These are phyloP conservation scores for Apiotrichum domesticum DNA, from an alignment of 1,284 basidiomycete species.

Conservation along the genomic window DNA sequence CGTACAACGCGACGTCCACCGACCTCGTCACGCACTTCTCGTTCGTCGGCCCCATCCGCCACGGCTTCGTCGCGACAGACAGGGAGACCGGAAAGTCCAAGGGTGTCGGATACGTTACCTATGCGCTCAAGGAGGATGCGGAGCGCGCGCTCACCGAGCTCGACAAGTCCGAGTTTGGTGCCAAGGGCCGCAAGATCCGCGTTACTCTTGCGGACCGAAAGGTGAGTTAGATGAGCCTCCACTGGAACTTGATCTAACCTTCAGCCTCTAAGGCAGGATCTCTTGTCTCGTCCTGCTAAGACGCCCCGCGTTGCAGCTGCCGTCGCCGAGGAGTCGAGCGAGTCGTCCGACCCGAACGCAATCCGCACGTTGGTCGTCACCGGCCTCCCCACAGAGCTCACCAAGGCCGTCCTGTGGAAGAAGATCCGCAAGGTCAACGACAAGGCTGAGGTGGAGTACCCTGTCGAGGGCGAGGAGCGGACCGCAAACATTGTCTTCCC, in stretches of 20 bases:
- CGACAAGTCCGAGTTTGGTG: constrained; percentile 53
- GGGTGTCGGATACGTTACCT: constrained; percentile 97
- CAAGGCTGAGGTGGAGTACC: constrained; percentile 59
- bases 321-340: background rate
- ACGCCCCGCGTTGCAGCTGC: constrained; percentile 13
- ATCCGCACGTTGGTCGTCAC: constrained; percentile 74
- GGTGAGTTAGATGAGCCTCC: constrained; percentile 47
- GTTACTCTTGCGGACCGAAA: constrained; percentile 75
- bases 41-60: constrained; percentile 86
- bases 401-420: constrained; percentile 77
- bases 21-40: constrained; percentile 91
- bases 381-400: constrained; percentile 62
- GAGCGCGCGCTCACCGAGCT: constrained; percentile 59
- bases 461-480: constrained; percentile 50
- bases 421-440: constrained; percentile 70
- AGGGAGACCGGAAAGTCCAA: constrained; percentile 72
- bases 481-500: constrained; percentile 71
- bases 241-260: background rate
- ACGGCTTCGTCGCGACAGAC: constrained; percentile 82
- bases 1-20: constrained; percentile 80
- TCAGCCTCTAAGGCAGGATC: constrained; percentile 11
- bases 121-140: constrained; percentile 84
- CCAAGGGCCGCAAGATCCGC: constrained; percentile 61
- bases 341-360: constrained; percentile 58
- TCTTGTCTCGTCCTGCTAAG: constrained; percentile 12